phyloP scores from a whole-genome alignment of 2,329 filamentous ascomycete genomes.

The Talaromyces piceae region DNA sequence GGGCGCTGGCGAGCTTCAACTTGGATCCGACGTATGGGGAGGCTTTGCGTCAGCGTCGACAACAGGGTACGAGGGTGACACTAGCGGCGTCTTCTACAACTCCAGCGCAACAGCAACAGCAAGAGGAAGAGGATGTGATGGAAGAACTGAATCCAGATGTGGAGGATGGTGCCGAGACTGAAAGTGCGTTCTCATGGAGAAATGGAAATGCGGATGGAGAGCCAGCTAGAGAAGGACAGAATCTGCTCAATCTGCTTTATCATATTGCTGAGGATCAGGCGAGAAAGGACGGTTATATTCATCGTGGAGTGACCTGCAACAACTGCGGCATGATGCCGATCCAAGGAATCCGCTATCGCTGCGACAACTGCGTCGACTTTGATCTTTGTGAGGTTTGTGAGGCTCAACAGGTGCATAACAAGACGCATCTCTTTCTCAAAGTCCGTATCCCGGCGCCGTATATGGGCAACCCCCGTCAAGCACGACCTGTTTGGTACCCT shows the following conservation, averaged over 20 bases:
- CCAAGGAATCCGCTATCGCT: slow-evolving; percentile 84
- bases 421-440: slow-evolving; percentile 96
- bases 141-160: background rate
- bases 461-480: slow-evolving; percentile 67
- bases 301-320: slow-evolving; percentile 88
- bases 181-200: slow-evolving; percentile 40
- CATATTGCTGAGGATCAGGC: slow-evolving; percentile 92
- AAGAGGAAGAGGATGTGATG: too few relatives aligned
- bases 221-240: slow-evolving; percentile 55
- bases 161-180: slow-evolving; percentile 29
- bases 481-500: slow-evolving; percentile 78
- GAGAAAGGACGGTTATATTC: slow-evolving; percentile 77
- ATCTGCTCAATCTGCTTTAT: slow-evolving; percentile 78
- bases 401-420: slow-evolving; percentile 61
- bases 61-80: slow-evolving; percentile 33
- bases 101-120: too few relatives aligned
- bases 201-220: slow-evolving; percentile 36
- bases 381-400: slow-evolving; percentile 95
- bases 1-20: slow-evolving; percentile 33
- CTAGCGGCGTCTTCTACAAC: slow-evolving; percentile 19
- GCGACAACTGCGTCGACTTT: slow-evolving; percentile 91
- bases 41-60: slow-evolving; percentile 29
- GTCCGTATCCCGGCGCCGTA: slow-evolving; percentile 83
- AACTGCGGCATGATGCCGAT: slow-evolving; percentile 82
- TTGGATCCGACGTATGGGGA: slow-evolving; percentile 33